Evolutionary conservation across 2,329 filamentous ascomycete species (phyloP).

Genomic region (Beauveria medogensis): DNA sequence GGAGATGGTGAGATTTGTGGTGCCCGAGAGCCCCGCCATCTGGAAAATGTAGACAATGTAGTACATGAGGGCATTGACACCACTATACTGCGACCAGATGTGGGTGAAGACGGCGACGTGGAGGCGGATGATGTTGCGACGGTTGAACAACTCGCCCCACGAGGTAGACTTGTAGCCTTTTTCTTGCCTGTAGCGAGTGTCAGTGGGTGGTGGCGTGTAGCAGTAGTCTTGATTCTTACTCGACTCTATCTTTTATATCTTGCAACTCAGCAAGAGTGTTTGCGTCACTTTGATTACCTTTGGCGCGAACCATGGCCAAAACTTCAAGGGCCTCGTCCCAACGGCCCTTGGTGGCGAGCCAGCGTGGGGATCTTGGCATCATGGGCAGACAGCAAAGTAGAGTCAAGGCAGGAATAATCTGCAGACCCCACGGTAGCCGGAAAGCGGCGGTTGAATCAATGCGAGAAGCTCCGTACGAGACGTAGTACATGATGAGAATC

Average conservation of each 20-base stretch:
- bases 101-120: conserved; percentile 38
- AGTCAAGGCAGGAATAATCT: conserved; percentile 50
- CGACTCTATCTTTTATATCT: conserved; percentile 33
- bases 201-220: background rate
- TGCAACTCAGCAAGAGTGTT: conserved; percentile 47
- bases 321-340: conserved; percentile 43
- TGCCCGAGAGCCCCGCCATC: conserved; percentile 22
- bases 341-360: conserved; percentile 52
- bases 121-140: conserved; percentile 36
- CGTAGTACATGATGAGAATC: conserved; percentile 61
- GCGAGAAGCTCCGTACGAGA: conserved; percentile 53
- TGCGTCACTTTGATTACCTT: conserved; percentile 42
- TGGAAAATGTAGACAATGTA: conserved; percentile 36
- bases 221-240: conserved; percentile 10
- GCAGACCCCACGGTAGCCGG: conserved; percentile 54
- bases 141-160: conserved; percentile 31
- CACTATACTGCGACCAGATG: conserved; percentile 41
- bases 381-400: conserved; percentile 48
- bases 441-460: conserved; percentile 49
- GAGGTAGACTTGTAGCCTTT: conserved; percentile 10
- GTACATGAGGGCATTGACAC: conserved; percentile 44
- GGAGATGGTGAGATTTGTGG: conserved; percentile 40
- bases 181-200: conserved; percentile 6
- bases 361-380: conserved; percentile 51
- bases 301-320: conserved; percentile 46